Base-by-base conservation (phyloP, 306 rosid species). In the Castanopsis chinensis region DNA sequence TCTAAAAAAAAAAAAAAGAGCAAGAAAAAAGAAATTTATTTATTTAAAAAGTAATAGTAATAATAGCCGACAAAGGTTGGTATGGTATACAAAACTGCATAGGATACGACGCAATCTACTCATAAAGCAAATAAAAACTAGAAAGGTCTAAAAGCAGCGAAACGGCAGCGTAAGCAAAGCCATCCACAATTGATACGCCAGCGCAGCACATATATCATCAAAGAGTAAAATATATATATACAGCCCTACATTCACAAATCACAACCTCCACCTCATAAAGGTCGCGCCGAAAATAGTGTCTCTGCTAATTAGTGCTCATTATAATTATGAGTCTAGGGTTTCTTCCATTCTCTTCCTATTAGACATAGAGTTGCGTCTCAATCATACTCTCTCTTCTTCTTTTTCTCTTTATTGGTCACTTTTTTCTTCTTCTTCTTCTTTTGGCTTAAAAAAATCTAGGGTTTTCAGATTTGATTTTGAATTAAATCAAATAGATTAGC, bases 391-490 rank as follows among this genome's bases (percentile, higher is more conserved):
- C 1, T 11, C 13, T 20, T 25, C 23, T 14, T 59, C 32, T 10
- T 20, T 23, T 12, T 21, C 27, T 58, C n/a, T 1, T 19, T 63
- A 19, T n/a, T 2, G 45, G 17, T 6, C 17, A 15, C 19, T 33
- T 30, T 17, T 4, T 3, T 5, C 14, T 17, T 64, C 21, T 32
- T 32, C 45, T 5, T 63, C 13, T 15, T 21, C 67, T 58, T 21
- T 6, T 2, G 32, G 43, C 21, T 64, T 30, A 15, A 35, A 21
- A 67, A 35, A 11, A 67, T 67, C 72, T 67, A 41, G 73, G 37
- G 71, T 77, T 52, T 37, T 59, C 51, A 68, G 76, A 64, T 83
- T 72, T 72, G n/a, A 15, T 25, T 64, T 64, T 17, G 37, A 23
- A 57, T 56, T 9, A 43, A 72, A 72, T 12, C 53, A 52, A 6